These are phyloP conservation scores for Apiospora rasikravindrae DNA, from an alignment of 2,329 filamentous ascomycete genomes.

Conservation along the genomic window DNA sequence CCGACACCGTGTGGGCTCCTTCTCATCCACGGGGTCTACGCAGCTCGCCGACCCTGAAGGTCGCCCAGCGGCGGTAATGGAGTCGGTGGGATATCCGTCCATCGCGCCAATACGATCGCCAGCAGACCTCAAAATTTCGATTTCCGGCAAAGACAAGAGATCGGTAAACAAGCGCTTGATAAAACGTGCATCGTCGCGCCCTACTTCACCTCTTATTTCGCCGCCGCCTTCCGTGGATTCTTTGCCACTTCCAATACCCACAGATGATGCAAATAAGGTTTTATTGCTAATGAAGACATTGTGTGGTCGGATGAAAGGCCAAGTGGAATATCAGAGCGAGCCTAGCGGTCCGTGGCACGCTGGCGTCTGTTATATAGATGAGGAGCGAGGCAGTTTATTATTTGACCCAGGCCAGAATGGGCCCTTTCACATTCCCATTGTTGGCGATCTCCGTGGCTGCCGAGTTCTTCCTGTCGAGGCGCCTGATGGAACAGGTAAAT, in stretches of 20 bases:
- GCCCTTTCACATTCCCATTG: slow-evolving; percentile 67
- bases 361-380: slow-evolving; percentile 80
- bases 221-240: slow-evolving; percentile 64
- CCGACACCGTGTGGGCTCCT: slow-evolving; percentile 72
- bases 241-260: slow-evolving; percentile 62
- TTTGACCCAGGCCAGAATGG: slow-evolving; percentile 73
- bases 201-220: slow-evolving; percentile 61
- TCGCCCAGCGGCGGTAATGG: slow-evolving; percentile 46
- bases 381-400: slow-evolving; percentile 75
- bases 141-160: slow-evolving; percentile 53
- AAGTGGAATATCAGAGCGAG: slow-evolving; percentile 73
- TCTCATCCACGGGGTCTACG: slow-evolving; percentile 67
- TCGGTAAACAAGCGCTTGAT: slow-evolving; percentile 55
- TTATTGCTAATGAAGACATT: slow-evolving; percentile 78
- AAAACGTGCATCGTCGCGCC: slow-evolving; percentile 61
- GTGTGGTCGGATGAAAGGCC: slow-evolving; percentile 80
- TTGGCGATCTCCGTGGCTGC: slow-evolving; percentile 78
- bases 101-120: slow-evolving; percentile 38
- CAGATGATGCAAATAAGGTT: slow-evolving; percentile 73
- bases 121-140: slow-evolving; percentile 42
- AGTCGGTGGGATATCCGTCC: slow-evolving; percentile 50
- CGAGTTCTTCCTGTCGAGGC: slow-evolving; percentile 64
- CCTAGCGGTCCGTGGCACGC: slow-evolving; percentile 67
- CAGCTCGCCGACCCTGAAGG: slow-evolving; percentile 53
- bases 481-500: slow-evolving; percentile 50